Evolutionary conservation across 768 basidiomycete genomes (phyloP), one percentile per base, ranked within the genome.

Genomic region (Myochromella boudieri): DNA sequence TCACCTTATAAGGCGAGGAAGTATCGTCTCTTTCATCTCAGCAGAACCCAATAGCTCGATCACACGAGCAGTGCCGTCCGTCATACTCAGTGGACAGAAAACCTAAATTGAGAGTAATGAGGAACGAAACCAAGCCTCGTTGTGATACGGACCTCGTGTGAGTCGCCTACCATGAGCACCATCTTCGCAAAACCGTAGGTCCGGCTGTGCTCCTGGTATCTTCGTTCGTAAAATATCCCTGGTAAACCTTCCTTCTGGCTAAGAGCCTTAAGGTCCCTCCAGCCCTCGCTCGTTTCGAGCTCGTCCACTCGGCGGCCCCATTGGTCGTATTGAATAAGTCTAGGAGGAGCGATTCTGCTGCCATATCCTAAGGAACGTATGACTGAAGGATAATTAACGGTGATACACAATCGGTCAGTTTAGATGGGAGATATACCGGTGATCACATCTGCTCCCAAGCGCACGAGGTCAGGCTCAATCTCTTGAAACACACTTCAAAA

Each of bases 11-110:
- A 90, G 72, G 14, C 80, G 74, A 21, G 84, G 72, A 3, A 81
- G 58, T 1, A 89, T 56, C 15, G 78, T 70, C n/a, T 67, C 58
- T 62, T 81, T 85, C 76, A 85, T 79, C 29, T 72, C 73, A 0
- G 68, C 60, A 0, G 81, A 80, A 2, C 87, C 87, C 28, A 74
- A 50, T 12, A 88, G 66, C 56, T 91, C 87, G 17, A 91, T 68
- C 0, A 87, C 85, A 57, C 87, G 70, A 6, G 88, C 87, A 28
- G 76, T 74, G 0, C 88, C 88, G 60, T 91, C 88, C 0, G 86
- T 85, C 89, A 91, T 91, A 28, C 80, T 81, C 46, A 87, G 62
- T 1, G 89, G 89, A 47, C 87, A 91, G 48, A 82, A 78, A 7
- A 84, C 72, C 81, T 85, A 26, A 9, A 25, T 44, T 12, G 21